These are phyloP conservation scores for Chaetomiaceae sp. DNA, from an alignment of 2,329 filamentous ascomycete genomes.

Conservation along the genomic window DNA sequence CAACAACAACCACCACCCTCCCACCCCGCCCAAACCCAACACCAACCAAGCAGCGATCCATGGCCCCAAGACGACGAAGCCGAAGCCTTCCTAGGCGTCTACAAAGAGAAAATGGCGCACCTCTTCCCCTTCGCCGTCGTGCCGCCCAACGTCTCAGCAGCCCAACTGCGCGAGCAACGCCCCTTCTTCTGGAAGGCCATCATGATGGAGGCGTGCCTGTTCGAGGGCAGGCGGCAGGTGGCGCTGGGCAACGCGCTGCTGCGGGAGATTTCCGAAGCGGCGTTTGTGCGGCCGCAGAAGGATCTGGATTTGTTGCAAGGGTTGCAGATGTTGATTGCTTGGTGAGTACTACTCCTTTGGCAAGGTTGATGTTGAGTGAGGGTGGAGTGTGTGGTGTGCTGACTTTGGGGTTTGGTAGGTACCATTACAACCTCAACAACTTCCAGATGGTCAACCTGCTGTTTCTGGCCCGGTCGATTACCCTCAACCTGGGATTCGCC, in stretches of 20 bases:
- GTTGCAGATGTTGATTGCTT: slow-evolving; percentile 42
- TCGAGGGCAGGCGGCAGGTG: slow-evolving; percentile 42
- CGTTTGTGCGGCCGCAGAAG: slow-evolving; percentile 40
- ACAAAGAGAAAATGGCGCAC: slow-evolving; percentile 31
- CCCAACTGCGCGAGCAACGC: slow-evolving; percentile 35
- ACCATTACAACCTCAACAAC: slow-evolving; percentile 45
- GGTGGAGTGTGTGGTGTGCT: neutral
- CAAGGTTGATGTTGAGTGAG: neutral
- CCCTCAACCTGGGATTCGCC: slow-evolving; percentile 38
- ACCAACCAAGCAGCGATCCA: slow-evolving; percentile 23
- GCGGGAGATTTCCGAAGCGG: slow-evolving; percentile 38
- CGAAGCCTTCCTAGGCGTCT: slow-evolving; percentile 37
- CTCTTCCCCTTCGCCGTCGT: slow-evolving; percentile 46
- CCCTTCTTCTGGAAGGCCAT: slow-evolving; percentile 48
- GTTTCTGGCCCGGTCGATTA: slow-evolving; percentile 45
- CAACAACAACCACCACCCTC: neutral
- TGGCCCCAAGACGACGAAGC: slow-evolving; percentile 43
- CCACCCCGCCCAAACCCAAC: neutral
- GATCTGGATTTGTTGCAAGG: slow-evolving; percentile 46
- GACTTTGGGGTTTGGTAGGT: slow-evolving; percentile 32
- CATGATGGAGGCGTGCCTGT: slow-evolving; percentile 42
- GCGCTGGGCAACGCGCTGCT: slow-evolving; percentile 42
- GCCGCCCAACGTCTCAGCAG: slow-evolving; percentile 34
- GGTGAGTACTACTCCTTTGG: slow-evolving; percentile 32
- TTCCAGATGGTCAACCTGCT: slow-evolving; percentile 47